These are phyloP conservation scores for Ilex aquifolium DNA, from an alignment of 257 asterid genomes.

Conservation along the genomic window DNA sequence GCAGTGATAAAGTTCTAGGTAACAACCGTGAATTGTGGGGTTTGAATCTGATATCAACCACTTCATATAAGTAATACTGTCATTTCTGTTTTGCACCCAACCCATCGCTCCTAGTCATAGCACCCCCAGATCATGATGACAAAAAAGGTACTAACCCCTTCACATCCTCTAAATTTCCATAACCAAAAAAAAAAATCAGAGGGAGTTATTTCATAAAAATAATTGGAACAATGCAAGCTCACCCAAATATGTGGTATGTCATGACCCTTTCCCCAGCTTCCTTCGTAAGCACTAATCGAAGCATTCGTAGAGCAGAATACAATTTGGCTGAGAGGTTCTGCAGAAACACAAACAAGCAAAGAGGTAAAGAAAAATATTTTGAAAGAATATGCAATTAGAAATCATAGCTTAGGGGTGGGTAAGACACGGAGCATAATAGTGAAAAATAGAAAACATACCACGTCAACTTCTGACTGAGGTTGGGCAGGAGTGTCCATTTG, in stretches of 20 bases:
- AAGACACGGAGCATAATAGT: conserved; percentile 4
- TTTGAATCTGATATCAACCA: too few relatives aligned
- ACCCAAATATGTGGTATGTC: conserved; percentile 78
- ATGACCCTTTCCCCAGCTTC: conserved; percentile 55
- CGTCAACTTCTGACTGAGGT: conserved; percentile 44
- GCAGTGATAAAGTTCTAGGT: too few relatives aligned
- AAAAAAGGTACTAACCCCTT: too few relatives aligned
- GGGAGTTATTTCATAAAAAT: too few relatives aligned
- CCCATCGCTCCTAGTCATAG: too few relatives aligned
- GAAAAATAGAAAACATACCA: conserved; percentile 36
- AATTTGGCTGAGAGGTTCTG: conserved; percentile 69
- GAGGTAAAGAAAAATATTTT: conserved; percentile 1
- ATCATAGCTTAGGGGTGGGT: not conserved
- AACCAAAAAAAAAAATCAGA: too few relatives aligned
- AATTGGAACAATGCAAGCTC: conserved; percentile 6
- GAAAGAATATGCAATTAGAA: too few relatives aligned
- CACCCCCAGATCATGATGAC: too few relatives aligned
- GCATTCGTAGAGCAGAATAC: conserved; percentile 51
- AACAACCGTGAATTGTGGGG: too few relatives aligned
- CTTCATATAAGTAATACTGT: too few relatives aligned
- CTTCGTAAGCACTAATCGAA: conserved; percentile 48
- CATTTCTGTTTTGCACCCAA: too few relatives aligned
- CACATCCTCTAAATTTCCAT: too few relatives aligned
- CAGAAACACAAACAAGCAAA: not conserved
- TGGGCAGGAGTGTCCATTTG: conserved; percentile 34